Evolutionary conservation across 2,329 filamentous ascomycete species (phyloP).

Genomic region (Neonectria hederae): DNA sequence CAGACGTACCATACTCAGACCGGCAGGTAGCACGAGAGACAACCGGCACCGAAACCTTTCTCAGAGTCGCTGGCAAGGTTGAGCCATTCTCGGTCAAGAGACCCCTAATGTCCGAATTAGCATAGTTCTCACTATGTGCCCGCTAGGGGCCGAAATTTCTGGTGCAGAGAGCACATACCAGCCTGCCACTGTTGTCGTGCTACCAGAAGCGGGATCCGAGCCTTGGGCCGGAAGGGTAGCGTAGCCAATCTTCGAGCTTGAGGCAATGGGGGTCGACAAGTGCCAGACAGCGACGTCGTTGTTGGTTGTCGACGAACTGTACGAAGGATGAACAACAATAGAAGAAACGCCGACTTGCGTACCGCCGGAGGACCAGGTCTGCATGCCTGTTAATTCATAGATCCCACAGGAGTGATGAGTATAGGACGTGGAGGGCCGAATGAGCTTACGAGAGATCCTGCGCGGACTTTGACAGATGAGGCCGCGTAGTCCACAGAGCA

Average conservation of each 20-base stretch:
- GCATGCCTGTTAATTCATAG: neutral
- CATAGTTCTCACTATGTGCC: neutral
- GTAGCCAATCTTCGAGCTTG: constrained; percentile 38
- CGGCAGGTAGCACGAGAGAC: constrained; percentile 41
- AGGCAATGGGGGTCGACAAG: constrained; percentile 36
- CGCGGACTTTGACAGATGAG: constrained; percentile 39
- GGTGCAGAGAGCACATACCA: constrained; percentile 33
- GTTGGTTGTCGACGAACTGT: constrained; percentile 28
- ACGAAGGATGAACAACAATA: constrained; percentile 41
- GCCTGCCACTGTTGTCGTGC: constrained; percentile 38
- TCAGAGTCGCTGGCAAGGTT: constrained; percentile 30
- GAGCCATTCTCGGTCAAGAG: constrained; percentile 29
- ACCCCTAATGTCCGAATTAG: constrained; percentile 32
- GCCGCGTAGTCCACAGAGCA: constrained; percentile 35
- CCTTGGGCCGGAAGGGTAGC: constrained; percentile 36
- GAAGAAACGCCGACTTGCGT: constrained; percentile 37
- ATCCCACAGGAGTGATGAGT: neutral
- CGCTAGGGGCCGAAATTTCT: neutral
- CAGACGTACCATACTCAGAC: constrained; percentile 32
- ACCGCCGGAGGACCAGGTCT: constrained; percentile 42
- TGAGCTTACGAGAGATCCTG: constrained; percentile 38
- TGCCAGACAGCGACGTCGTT: constrained; percentile 45
- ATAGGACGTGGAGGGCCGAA: too few relatives aligned
- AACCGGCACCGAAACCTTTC: constrained; percentile 46
- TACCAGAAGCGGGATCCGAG: constrained; percentile 39